Evolutionary conservation across 331 rosid genomes (phyloP), one percentile per base, ranked within the genome.

Genomic region (Malus hybrid): DNA sequence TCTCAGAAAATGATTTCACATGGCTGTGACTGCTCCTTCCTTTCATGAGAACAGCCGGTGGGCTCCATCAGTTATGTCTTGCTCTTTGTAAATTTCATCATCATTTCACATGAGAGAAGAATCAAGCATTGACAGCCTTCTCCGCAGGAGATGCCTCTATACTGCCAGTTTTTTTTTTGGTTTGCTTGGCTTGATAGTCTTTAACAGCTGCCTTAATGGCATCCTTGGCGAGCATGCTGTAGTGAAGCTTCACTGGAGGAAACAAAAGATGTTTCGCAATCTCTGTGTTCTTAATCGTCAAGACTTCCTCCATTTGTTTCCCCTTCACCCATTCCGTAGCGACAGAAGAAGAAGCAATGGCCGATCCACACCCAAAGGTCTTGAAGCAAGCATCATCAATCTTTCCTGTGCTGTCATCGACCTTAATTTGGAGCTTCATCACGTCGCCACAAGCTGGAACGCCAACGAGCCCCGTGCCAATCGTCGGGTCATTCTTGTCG

Each of bases 141-240:
- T 75, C 92, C 28, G 61, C 70, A 16, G 86, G 27, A 59, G 76
- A 39, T 65, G 84, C 80, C 55, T 75, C 83, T 71, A 84, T 54
- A 46, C 52, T 61, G 20, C 75, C 76, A 6, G 33, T 28, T 42
- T 83, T 24, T 24, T 24, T 12, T 6, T 89, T 78, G 60, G 77
- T 73, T 44, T 81, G 92, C 79, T 92, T 95, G 6, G 88, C 73
- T 76, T 90, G 93, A 44, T 92, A 95, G 80, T 93, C 97, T 78
- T 91, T 91, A 28, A 91, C 89, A 42, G 98, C 97, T 16, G 97
- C 97, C 81, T 93, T 93, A 69, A 93, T 93, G 6, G 98, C 98
- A 83, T 93, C 96, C 82, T 93, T 96, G 32, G 96, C 98, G 60
- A 93, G 97, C 97, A 93, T 93, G 91, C 97, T 91, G 84, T 97